These are phyloP conservation scores for Leccinum subtestaceum DNA, from an alignment of 768 basidiomycete genomes.

Conservation along the genomic window DNA sequence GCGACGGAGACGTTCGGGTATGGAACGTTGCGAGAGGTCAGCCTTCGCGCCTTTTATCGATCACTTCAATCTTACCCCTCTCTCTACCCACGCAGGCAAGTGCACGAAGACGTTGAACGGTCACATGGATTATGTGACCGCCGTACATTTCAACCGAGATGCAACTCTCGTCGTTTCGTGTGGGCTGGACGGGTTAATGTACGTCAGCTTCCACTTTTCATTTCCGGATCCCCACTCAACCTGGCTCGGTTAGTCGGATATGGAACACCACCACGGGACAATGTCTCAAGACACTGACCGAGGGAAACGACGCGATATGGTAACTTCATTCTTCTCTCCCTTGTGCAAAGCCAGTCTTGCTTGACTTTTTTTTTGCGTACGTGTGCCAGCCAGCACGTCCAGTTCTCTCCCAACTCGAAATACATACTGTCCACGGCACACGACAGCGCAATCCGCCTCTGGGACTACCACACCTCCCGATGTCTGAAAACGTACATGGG, in stretches of 20 bases:
- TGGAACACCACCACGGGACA: conserved; percentile 93
- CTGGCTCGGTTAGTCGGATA: conserved; percentile 63
- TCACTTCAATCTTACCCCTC: neutral
- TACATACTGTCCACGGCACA: conserved; percentile 93
- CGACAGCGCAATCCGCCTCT: conserved; percentile 88
- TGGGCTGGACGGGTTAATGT: conserved; percentile 93
- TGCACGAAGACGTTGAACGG: conserved; percentile 86
- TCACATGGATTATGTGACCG: conserved; percentile 92
- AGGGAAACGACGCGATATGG: conserved; percentile 85
- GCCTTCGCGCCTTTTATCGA: neutral
- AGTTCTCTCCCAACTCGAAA: conserved; percentile 94
- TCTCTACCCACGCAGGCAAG: conserved; percentile 49
- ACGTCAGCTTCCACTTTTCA: conserved; percentile 28
- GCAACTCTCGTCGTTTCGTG: conserved; percentile 90
- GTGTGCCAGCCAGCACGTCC: conserved; percentile 71
- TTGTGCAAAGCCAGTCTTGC: neutral
- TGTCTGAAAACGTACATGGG: conserved; percentile 89
- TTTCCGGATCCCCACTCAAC: neutral
- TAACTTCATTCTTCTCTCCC: conserved; percentile 26
- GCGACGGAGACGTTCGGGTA: conserved; percentile 88
- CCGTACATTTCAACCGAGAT: conserved; percentile 91
- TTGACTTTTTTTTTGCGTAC: neutral
- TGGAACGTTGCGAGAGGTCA: conserved; percentile 86
- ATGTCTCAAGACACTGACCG: conserved; percentile 93
- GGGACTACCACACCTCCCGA: conserved; percentile 91